Percentiles rank a stretch among this genome's conserved stretches.
These are phyloP conservation scores for Penicillium subrubescens DNA, from an alignment of 495 filamentous ascomycete genomes.

Conservation along the genomic window DNA sequence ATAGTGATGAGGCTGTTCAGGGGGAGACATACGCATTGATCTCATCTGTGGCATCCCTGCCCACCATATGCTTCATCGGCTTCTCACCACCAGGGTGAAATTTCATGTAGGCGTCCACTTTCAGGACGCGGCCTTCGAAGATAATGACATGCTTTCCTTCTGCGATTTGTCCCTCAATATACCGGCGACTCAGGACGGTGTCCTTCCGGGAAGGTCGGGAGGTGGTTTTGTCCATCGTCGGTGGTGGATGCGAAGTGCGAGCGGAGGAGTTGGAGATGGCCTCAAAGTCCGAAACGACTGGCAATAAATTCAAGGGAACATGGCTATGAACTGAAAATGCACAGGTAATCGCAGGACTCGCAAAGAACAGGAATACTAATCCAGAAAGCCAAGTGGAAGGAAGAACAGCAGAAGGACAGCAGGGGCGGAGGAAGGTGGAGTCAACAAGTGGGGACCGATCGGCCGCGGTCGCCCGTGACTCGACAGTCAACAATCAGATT, in stretches of 20 bases:
- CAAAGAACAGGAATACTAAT: constrained; percentile 1
- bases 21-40: constrained; percentile 75
- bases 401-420: constrained; percentile 16
- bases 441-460: constrained; percentile 29
- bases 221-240: constrained; percentile 24
- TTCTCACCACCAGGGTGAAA: constrained; percentile 94
- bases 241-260: constrained; percentile 10
- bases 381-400: constrained; percentile 5
- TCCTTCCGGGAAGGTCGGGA: constrained; percentile 43
- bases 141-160: constrained; percentile 83
- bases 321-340: not conserved
- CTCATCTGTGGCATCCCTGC: constrained; percentile 95
- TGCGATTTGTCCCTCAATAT: constrained; percentile 86
- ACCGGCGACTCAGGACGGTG: constrained; percentile 63
- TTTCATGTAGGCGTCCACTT: constrained; percentile 81
- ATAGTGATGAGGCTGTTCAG: not conserved
- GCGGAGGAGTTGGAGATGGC: not conserved
- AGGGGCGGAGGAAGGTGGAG: constrained; percentile 24
- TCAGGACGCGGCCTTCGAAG: constrained; percentile 76
- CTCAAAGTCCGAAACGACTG: not conserved
- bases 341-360: not conserved
- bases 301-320: constrained; percentile 3
- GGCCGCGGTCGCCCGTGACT: constrained; percentile 15
- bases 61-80: constrained; percentile 92
- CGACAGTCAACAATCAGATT: constrained; percentile 20